These are phyloP conservation scores for Yarrowia sp. DNA, from an alignment of 805 yeast genomes.

Conservation along the genomic window DNA sequence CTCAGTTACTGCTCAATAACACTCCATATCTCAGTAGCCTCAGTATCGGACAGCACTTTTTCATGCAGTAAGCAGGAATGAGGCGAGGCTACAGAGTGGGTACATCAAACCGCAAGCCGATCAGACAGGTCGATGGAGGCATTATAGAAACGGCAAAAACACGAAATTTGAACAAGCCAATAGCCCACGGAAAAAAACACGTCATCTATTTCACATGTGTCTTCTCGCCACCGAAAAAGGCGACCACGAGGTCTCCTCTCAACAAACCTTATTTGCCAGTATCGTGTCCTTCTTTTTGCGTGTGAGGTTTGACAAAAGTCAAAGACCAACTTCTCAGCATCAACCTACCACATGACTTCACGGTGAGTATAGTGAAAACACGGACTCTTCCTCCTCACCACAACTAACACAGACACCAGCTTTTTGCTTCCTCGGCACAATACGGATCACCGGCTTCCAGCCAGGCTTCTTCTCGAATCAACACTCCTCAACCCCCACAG, in stretches of 20 bases:
- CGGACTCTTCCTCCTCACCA: not conserved
- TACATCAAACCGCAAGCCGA: not conserved
- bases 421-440: slow-evolving; percentile 23
- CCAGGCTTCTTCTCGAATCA: slow-evolving; percentile 21
- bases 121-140: not conserved
- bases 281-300: slow-evolving; percentile 14
- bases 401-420: slow-evolving; percentile 26
- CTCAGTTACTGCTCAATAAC: not conserved
- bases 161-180: no score
- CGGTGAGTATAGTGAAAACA: not conserved
- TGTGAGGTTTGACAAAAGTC: not conserved
- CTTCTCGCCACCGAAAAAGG: not conserved
- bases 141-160: not conserved
- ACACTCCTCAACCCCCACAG: slow-evolving; percentile 22
- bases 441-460: slow-evolving; percentile 17
- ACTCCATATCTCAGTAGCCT: not conserved
- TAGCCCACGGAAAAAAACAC: not conserved
- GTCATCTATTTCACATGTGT: not conserved
- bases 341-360: slow-evolving; percentile 8
- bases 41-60: not conserved
- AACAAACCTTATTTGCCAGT: not conserved
- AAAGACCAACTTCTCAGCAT: not conserved
- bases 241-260: not conserved
- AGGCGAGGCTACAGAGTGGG: not conserved
- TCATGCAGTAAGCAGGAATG: slow-evolving; percentile 15